phyloP scores from a whole-genome alignment of 177 flowering plant genomes.

The Tripterygium wilfordii region DNA sequence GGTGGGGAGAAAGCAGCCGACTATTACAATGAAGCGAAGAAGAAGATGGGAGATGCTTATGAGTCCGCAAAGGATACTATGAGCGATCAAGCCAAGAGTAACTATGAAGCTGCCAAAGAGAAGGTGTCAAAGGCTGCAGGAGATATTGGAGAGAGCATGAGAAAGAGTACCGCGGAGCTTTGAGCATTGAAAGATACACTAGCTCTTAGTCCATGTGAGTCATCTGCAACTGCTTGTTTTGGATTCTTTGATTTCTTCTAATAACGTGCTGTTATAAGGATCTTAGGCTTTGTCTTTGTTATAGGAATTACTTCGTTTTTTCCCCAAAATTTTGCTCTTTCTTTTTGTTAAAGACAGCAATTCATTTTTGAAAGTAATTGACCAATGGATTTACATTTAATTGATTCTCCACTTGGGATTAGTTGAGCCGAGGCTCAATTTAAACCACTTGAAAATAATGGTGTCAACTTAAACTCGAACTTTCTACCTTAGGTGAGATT shows the following conservation, averaged over 20 bases:
- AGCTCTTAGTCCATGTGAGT: background rate
- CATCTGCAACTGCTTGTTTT: slow-evolving; percentile 5
- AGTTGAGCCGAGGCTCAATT: no score
- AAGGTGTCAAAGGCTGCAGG: slow-evolving; percentile 37
- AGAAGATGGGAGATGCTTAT: slow-evolving; percentile 18
- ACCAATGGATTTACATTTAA: no score
- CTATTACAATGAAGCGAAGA: slow-evolving; percentile 14
- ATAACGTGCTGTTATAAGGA: no score
- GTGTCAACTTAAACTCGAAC: no score
- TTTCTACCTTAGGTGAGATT: no score
- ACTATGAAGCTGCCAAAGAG: slow-evolving; percentile 43
- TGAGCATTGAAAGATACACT: background rate
- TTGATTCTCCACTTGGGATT: no score
- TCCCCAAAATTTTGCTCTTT: no score
- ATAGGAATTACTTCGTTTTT: no score
- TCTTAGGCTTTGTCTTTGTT: no score
- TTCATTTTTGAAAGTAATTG: no score
- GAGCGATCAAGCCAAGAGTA: slow-evolving; percentile 24
- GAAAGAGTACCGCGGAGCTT: slow-evolving; percentile 10
- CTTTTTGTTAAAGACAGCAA: no score
- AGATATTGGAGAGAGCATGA: slow-evolving; percentile 31
- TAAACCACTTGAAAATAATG: no score
- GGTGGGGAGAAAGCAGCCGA: background rate
- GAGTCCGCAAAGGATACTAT: slow-evolving; percentile 22
- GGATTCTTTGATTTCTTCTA: background rate